Evolutionary conservation across 2,329 filamentous ascomycete species (phyloP).

Genomic region (Ascochyta clinopodiicola): DNA sequence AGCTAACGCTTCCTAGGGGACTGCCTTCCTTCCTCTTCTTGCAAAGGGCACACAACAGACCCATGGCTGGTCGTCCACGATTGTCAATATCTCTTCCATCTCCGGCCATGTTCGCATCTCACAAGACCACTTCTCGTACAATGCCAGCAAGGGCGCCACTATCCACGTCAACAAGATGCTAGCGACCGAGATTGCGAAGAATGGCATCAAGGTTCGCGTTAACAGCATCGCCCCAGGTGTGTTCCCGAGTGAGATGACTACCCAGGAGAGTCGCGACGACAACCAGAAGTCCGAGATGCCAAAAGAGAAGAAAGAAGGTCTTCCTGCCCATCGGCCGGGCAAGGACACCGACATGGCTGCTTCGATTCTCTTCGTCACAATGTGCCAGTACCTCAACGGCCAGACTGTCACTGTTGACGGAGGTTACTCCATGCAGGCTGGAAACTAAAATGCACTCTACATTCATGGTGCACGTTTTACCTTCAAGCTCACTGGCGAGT

Average conservation of each 20-base stretch:
- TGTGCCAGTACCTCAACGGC: slow-evolving; percentile 59
- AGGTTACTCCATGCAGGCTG: slow-evolving; percentile 54
- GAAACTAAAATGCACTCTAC: slow-evolving; percentile 28
- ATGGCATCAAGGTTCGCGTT: slow-evolving; percentile 61
- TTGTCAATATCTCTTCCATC: slow-evolving; percentile 57
- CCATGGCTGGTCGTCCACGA: slow-evolving; percentile 52
- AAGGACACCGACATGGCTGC: slow-evolving; percentile 57
- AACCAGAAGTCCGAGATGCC: slow-evolving; percentile 63
- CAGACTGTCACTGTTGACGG: slow-evolving; percentile 60
- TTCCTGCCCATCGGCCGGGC: slow-evolving; percentile 60
- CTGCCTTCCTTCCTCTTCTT: slow-evolving; percentile 55
- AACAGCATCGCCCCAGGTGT: slow-evolving; percentile 65
- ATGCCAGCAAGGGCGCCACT: slow-evolving; percentile 58
- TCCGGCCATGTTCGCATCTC: slow-evolving; percentile 55
- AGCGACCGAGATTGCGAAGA: slow-evolving; percentile 59
- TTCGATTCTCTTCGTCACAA: slow-evolving; percentile 59
- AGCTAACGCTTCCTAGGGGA: slow-evolving; percentile 30
- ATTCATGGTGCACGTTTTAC: neutral
- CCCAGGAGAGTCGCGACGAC: slow-evolving; percentile 55
- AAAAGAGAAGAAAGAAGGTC: slow-evolving; percentile 59
- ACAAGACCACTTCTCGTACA: slow-evolving; percentile 57
- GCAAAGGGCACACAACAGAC: slow-evolving; percentile 52
- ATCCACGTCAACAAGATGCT: slow-evolving; percentile 64
- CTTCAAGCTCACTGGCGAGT: slow-evolving; percentile 11
- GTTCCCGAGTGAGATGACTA: slow-evolving; percentile 66